A percentile compares a stretch with the other conserved stretches of the same genome.
Conservation (phyloP, 108 stramenopile genomes). For the Discostella stelligeroides region DNA sequence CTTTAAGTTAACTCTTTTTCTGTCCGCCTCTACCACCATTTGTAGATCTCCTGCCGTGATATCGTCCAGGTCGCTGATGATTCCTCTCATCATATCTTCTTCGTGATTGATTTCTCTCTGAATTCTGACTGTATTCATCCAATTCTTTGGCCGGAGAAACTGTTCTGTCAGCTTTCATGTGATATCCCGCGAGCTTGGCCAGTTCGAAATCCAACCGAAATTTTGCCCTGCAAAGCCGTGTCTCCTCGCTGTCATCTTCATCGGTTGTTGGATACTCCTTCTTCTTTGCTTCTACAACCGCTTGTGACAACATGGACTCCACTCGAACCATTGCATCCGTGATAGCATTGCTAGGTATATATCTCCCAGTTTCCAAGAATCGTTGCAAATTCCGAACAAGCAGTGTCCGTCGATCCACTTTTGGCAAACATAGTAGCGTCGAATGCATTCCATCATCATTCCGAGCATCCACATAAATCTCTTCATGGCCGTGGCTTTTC, state of each 20-base stretch:
- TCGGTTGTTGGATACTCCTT: slow-evolving; percentile 17
- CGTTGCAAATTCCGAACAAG: slow-evolving; percentile 63
- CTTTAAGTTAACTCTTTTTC: neutral
- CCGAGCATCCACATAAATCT: neutral
- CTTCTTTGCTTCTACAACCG: slow-evolving; percentile 31
- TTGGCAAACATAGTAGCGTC: slow-evolving; percentile 35
- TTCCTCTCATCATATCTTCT: neutral
- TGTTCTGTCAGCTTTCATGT: slow-evolving; percentile 51
- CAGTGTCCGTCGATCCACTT: slow-evolving; percentile 47
- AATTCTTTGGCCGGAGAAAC: slow-evolving; percentile 17
- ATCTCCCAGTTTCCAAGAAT: slow-evolving; percentile 63
- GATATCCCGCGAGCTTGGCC: slow-evolving; percentile 50
- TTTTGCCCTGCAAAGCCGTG: slow-evolving; percentile 36
- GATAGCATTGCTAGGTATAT: slow-evolving; percentile 68
- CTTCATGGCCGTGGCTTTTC: slow-evolving; percentile 1
- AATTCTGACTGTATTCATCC: neutral
- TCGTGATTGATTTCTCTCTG: slow-evolving; percentile 7
- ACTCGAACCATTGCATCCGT: slow-evolving; percentile 60
- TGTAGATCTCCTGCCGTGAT: slow-evolving; percentile 2
- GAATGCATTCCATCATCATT: neutral
- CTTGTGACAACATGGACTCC: slow-evolving; percentile 43
- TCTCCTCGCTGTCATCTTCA: neutral
- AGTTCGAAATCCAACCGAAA: slow-evolving; percentile 53
- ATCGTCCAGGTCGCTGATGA: slow-evolving; percentile 1
- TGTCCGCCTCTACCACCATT: slow-evolving; percentile 10